Percentiles rank a stretch among this genome's conserved stretches.
Conservation (phyloP, 139 green algal species). For the Tetraselmis striata region DNA sequence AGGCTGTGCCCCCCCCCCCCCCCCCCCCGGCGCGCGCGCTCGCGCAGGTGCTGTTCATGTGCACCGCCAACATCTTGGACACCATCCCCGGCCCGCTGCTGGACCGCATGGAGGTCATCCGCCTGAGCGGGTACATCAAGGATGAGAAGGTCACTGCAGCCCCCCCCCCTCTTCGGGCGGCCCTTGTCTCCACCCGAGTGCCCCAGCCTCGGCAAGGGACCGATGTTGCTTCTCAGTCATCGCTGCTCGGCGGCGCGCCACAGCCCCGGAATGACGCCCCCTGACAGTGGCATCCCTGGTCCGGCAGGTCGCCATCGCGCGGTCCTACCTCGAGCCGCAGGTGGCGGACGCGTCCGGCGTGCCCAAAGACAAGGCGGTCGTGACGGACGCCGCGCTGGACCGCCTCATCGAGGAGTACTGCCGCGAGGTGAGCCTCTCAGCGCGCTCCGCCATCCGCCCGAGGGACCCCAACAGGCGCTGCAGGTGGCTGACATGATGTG, state of each 20-base stretch:
- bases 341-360: slow-evolving; percentile 64
- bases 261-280: too few species aligned
- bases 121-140: slow-evolving; percentile 76
- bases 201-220: too few species aligned
- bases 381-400: slow-evolving; percentile 72
- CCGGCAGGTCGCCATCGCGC: slow-evolving; percentile 82
- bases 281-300: too few species aligned
- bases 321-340: slow-evolving; percentile 83
- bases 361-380: slow-evolving; percentile 35
- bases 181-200: too few species aligned
- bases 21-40: background rate
- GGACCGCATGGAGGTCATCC: slow-evolving; percentile 95
- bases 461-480: too few species aligned
- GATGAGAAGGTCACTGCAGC: slow-evolving; percentile 96
- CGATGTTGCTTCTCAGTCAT: too few species aligned
- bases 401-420: slow-evolving; percentile 84
- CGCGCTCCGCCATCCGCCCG: too few species aligned
- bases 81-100: slow-evolving; percentile 90
- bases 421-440: slow-evolving; percentile 44
- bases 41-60: slow-evolving; percentile 84
- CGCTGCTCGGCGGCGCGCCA: too few species aligned
- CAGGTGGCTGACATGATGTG: too few species aligned
- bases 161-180: too few species aligned
- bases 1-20: background rate
- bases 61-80: slow-evolving; percentile 93